A percentile compares a stretch with the other conserved stretches of the same genome.
phyloP scores from a whole-genome alignment of 2,329 filamentous ascomycete species.

The Penicillium brevicompactum region DNA sequence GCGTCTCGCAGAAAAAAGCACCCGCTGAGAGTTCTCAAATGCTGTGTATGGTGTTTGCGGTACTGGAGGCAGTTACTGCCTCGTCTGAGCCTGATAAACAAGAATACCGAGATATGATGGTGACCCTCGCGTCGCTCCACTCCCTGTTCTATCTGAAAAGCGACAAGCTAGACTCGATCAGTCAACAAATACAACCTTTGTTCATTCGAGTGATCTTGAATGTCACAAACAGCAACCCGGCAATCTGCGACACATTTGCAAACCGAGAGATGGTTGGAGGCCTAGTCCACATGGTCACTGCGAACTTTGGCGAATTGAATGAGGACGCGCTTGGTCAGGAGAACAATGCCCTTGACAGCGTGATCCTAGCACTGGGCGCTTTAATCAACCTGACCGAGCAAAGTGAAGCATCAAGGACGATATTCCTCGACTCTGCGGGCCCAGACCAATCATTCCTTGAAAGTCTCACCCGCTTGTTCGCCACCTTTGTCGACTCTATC shows the following conservation, averaged over 20 bases:
- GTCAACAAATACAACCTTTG: slow-evolving; percentile 34
- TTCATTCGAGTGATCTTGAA: slow-evolving; percentile 77
- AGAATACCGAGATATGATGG: slow-evolving; percentile 30
- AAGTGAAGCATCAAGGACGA: slow-evolving; percentile 62
- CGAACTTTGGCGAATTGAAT: slow-evolving; percentile 33
- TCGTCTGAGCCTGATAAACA: slow-evolving; percentile 28
- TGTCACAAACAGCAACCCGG: slow-evolving; percentile 76
- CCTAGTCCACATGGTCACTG: slow-evolving; percentile 39
- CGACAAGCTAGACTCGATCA: slow-evolving; percentile 15
- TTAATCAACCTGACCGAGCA: slow-evolving; percentile 88
- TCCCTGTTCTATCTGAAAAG: slow-evolving; percentile 36
- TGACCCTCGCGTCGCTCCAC: slow-evolving; percentile 39
- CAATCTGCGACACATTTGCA: slow-evolving; percentile 70
- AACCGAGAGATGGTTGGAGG: slow-evolving; percentile 38
- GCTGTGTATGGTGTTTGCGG: slow-evolving; percentile 34
- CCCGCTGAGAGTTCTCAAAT: slow-evolving; percentile 23
- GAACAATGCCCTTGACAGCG: slow-evolving; percentile 65
- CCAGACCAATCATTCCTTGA: slow-evolving; percentile 54
- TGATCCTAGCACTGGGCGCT: slow-evolving; percentile 77
- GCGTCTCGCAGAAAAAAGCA: not conserved
- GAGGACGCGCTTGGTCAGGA: slow-evolving; percentile 41
- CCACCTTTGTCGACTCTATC: slow-evolving; percentile 66
- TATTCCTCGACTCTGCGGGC: slow-evolving; percentile 46
- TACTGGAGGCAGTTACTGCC: slow-evolving; percentile 42
- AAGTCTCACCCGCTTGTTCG: slow-evolving; percentile 65